A percentile compares a stretch with the other conserved stretches of the same genome.
Evolutionary conservation across 2,329 filamentous ascomycete genomes (phyloP).

Genomic region (Colletotrichum filicis): DNA sequence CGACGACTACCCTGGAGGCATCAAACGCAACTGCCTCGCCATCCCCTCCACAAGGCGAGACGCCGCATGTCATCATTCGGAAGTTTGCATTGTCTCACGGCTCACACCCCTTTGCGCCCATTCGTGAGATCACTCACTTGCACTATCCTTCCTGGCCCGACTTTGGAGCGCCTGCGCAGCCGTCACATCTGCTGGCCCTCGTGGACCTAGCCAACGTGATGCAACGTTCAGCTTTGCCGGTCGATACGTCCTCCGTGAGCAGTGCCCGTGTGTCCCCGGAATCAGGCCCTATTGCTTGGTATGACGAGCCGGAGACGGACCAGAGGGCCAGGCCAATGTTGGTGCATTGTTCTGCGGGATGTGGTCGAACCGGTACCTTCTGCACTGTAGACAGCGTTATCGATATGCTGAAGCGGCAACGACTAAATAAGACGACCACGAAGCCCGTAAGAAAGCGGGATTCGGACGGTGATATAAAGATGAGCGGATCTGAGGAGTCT

Average conservation of each 20-base stretch:
- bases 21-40: constrained; percentile 39
- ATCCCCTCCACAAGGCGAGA: constrained; percentile 56
- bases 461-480: constrained; percentile 58
- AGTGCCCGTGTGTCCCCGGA: constrained; percentile 44
- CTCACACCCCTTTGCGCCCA: constrained; percentile 81
- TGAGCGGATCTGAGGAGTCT: constrained; percentile 47
- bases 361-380: constrained; percentile 94
- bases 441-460: constrained; percentile 41
- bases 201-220: constrained; percentile 89
- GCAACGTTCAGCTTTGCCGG: constrained; percentile 67
- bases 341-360: constrained; percentile 96
- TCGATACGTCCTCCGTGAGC: constrained; percentile 53
- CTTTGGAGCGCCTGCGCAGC: constrained; percentile 91
- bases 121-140: constrained; percentile 93
- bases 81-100: constrained; percentile 87
- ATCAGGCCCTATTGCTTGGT: constrained; percentile 54
- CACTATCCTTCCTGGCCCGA: constrained; percentile 98
- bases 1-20: constrained; percentile 42
- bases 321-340: constrained; percentile 75
- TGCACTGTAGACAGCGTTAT: constrained; percentile 96
- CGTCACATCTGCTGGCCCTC: constrained; percentile 84
- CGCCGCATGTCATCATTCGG: constrained; percentile 83
- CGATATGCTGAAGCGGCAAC: constrained; percentile 95
- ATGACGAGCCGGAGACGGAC: constrained; percentile 69
- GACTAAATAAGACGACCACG: constrained; percentile 48